Evolutionary conservation across 1,284 basidiomycete species (phyloP).

Genomic region (Rhizopogon hawkerae): DNA sequence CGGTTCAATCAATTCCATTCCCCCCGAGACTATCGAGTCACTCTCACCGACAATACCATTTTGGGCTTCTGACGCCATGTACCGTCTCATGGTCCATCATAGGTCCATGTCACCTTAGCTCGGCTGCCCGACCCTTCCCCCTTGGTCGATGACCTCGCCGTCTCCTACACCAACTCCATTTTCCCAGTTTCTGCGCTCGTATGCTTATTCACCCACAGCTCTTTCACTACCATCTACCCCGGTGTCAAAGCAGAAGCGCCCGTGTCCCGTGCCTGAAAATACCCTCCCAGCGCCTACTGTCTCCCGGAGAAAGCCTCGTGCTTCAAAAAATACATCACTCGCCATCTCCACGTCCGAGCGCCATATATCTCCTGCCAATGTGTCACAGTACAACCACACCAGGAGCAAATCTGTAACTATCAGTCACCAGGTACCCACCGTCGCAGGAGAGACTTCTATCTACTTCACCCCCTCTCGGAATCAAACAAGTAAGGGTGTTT

Average conservation of each 20-base stretch:
- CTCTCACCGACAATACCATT: conserved; percentile 2
- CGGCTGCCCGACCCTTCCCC: no score
- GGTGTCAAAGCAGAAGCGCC: not conserved
- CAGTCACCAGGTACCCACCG: not conserved
- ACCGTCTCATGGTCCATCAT: not conserved
- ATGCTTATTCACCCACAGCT: not conserved
- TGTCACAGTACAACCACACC: not conserved
- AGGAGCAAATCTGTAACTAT: not conserved
- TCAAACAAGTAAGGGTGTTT: not conserved
- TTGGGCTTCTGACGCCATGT: conserved; percentile 1
- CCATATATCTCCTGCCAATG: not conserved
- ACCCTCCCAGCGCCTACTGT: not conserved
- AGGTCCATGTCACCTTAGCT: no score
- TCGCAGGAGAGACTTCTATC: not conserved
- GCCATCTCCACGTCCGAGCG: not conserved
- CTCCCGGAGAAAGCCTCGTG: not conserved
- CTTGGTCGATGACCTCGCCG: not conserved
- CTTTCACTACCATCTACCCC: not conserved
- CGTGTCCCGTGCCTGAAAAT: not conserved
- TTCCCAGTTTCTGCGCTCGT: not conserved
- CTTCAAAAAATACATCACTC: not conserved
- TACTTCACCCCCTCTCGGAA: not conserved
- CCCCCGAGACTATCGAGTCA: conserved; percentile 3
- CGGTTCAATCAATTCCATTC: not conserved
- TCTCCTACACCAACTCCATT: not conserved